Evolutionary conservation across 1,284 basidiomycete genomes (phyloP).

Genomic region (Sanghuangporus sanghuang): DNA sequence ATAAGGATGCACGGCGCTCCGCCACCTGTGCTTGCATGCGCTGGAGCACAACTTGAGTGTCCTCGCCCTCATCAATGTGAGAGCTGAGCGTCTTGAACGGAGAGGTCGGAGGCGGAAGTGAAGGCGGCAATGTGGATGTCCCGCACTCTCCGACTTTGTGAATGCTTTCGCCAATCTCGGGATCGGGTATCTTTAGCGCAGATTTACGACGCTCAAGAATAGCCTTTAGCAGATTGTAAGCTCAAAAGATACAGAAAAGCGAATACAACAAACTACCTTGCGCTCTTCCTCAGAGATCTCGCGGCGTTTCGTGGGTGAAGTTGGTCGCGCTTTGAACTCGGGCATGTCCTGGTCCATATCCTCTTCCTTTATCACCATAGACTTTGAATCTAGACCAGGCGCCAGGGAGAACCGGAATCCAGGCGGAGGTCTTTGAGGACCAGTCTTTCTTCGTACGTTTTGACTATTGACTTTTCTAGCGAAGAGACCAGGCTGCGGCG

Average conservation of each 20-base stretch:
- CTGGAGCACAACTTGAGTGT: slow-evolving; percentile 13
- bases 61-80: slow-evolving; percentile 22
- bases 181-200: slow-evolving; percentile 44
- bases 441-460: slow-evolving; percentile 1
- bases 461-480: neutral
- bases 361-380: slow-evolving; percentile 1
- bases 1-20: slow-evolving; percentile 5
- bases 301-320: slow-evolving; percentile 20
- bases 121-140: slow-evolving; percentile 20
- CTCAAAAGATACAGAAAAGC: neutral
- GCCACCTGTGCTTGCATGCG: slow-evolving; percentile 14
- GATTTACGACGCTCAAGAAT: slow-evolving; percentile 56
- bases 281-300: slow-evolving; percentile 46
- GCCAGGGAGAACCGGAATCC: slow-evolving; percentile 12
- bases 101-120: slow-evolving; percentile 17
- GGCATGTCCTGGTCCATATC: neutral
- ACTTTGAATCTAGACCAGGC: neutral
- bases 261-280: slow-evolving; percentile 29
- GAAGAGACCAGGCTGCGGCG: slow-evolving; percentile 21
- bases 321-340: neutral
- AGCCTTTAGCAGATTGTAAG: slow-evolving; percentile 33
- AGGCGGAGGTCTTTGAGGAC: slow-evolving; percentile 17
- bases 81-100: slow-evolving; percentile 22
- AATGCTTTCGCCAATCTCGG: slow-evolving; percentile 46
- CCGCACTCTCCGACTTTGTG: slow-evolving; percentile 35